These are phyloP conservation scores for Misopates orontium DNA, from an alignment of 257 asterid species.

Conservation along the genomic window DNA sequence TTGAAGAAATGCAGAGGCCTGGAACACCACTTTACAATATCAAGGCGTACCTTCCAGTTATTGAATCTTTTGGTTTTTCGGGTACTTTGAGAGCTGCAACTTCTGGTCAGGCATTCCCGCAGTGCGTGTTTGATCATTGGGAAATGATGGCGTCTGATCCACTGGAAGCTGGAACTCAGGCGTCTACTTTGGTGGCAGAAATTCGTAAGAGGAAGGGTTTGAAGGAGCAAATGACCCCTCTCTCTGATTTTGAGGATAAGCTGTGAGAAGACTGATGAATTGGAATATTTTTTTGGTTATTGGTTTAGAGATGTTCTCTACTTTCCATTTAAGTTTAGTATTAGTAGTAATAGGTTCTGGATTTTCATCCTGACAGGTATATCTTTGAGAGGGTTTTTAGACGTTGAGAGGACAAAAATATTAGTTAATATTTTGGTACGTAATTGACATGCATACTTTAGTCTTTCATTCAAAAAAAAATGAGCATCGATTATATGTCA, in stretches of 20 bases:
- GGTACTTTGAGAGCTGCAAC: conserved; percentile 11
- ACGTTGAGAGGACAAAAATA: too few relatives aligned
- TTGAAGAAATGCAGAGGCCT: conserved; percentile 21
- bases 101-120: conserved; percentile 22
- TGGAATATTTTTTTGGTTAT: background rate
- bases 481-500: too few relatives aligned
- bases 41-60: conserved; percentile 8
- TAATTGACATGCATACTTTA: too few relatives aligned
- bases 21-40: conserved; percentile 18
- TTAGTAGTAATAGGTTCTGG: too few relatives aligned
- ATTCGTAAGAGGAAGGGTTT: conserved; percentile 22
- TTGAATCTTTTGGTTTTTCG: conserved; percentile 20
- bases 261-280: conserved; percentile 5
- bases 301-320: background rate
- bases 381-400: too few relatives aligned
- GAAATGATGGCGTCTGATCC: conserved; percentile 16
- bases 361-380: too few relatives aligned
- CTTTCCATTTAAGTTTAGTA: too few relatives aligned
- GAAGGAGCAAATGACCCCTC: conserved; percentile 18
- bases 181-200: conserved; percentile 9
- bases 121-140: conserved; percentile 23
- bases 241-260: conserved; percentile 19
- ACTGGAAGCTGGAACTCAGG: conserved; percentile 2
- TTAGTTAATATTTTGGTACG: too few relatives aligned
- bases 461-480: too few relatives aligned